Conservation (phyloP, 768 basidiomycete genomes). For the Lactifluus echinatus region DNA sequence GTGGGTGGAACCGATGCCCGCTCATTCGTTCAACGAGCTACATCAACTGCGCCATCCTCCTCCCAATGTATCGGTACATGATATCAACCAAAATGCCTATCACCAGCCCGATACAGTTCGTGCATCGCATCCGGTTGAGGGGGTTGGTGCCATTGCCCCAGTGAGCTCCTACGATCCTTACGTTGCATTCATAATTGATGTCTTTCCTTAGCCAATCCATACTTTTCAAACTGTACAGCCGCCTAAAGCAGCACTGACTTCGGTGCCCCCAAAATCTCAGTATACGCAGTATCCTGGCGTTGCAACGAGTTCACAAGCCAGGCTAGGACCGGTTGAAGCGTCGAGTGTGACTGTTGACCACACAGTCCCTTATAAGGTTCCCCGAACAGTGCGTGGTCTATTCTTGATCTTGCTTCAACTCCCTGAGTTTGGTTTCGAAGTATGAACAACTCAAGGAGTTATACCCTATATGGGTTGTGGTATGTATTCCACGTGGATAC, state of each 20-base stretch:
- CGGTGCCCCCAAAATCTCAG: not conserved
- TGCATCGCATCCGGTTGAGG: not conserved
- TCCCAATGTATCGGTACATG: not conserved
- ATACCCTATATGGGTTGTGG: constrained; percentile 1
- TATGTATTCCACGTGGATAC: not conserved
- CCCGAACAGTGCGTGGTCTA: not conserved
- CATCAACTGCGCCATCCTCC: not conserved
- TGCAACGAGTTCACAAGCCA: not conserved
- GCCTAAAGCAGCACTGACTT: not conserved
- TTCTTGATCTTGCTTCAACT: not conserved
- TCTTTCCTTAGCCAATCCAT: not conserved
- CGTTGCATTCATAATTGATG: not conserved
- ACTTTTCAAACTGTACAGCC: not conserved
- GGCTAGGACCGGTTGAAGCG: not conserved
- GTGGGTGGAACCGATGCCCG: not conserved
- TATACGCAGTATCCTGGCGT: not conserved
- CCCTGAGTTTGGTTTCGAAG: not conserved
- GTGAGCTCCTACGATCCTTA: not conserved
- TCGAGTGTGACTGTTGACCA: not conserved
- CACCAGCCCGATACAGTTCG: not conserved
- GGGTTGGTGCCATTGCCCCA: not conserved
- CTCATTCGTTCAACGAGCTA: not conserved
- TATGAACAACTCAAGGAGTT: not conserved
- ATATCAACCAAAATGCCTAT: not conserved
- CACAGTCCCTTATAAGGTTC: no score